Conservation (phyloP, 805 yeast species). For the Naumovozyma castellii region DNA sequence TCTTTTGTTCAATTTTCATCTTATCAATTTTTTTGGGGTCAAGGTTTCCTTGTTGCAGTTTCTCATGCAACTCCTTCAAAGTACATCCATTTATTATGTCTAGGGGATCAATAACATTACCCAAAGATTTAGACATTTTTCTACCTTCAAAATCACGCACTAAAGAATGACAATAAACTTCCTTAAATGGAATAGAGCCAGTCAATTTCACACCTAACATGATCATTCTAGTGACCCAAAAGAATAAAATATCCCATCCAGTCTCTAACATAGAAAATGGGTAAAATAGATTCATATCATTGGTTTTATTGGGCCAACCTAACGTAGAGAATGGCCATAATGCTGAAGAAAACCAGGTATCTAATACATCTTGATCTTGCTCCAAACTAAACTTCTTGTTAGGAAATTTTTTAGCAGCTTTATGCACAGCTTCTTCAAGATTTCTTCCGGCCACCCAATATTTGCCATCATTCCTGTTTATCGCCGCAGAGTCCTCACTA, state of each 20-base stretch:
- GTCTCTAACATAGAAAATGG: slow-evolving; percentile 93
- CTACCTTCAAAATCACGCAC: slow-evolving; percentile 98
- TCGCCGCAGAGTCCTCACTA: slow-evolving; percentile 9
- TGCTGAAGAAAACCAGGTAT: slow-evolving; percentile 98
- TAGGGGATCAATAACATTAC: slow-evolving; percentile 90
- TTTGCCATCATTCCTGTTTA: slow-evolving; percentile 36
- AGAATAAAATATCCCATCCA: slow-evolving; percentile 97
- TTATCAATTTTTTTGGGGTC: slow-evolving; percentile 75
- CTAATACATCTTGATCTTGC: slow-evolving; percentile 95
- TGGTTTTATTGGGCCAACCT: slow-evolving; percentile 82
- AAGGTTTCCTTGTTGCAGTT: slow-evolving; percentile 68
- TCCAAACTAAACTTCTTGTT: slow-evolving; percentile 57
- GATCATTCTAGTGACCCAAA: slow-evolving; percentile 97
- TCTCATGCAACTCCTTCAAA: slow-evolving; percentile 63
- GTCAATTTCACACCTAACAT: slow-evolving; percentile 80
- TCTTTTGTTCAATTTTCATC: slow-evolving; percentile 77
- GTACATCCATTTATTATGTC: slow-evolving; percentile 86
- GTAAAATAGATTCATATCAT: slow-evolving; percentile 64
- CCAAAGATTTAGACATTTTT: slow-evolving; percentile 95
- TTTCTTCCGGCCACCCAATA: slow-evolving; percentile 88
- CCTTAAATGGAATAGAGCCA: slow-evolving; percentile 82
- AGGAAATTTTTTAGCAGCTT: slow-evolving; percentile 67
- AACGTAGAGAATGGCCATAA: slow-evolving; percentile 94
- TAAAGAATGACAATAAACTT: slow-evolving; percentile 96
- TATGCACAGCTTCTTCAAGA: slow-evolving; percentile 68